Conservation (phyloP, 768 basidiomycete genomes). For the Tylopilus sp. region DNA sequence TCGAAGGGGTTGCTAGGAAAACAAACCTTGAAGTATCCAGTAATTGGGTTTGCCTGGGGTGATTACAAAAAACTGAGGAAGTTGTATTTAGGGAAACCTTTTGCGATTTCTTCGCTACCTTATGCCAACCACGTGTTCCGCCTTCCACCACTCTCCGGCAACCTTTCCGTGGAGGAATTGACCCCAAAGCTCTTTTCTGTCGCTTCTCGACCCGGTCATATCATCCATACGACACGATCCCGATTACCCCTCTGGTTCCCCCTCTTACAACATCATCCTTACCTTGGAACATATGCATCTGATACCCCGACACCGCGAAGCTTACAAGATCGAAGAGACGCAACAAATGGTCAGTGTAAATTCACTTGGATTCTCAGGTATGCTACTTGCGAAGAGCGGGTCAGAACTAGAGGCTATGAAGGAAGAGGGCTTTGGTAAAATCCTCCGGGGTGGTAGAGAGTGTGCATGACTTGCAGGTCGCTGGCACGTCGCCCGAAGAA, state of each 20-base stretch:
- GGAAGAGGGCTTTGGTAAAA: slow-evolving; percentile 56
- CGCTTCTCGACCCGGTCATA: slow-evolving; percentile 73
- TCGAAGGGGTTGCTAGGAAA: slow-evolving; percentile 65
- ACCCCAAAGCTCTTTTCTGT: slow-evolving; percentile 52
- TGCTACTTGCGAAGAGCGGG: slow-evolving; percentile 83
- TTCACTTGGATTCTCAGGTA: slow-evolving; percentile 85
- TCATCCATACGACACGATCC: slow-evolving; percentile 68
- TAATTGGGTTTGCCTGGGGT: slow-evolving; percentile 3
- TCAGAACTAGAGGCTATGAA: slow-evolving; percentile 69
- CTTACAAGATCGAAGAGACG: slow-evolving; percentile 48
- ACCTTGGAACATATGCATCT: slow-evolving; percentile 83
- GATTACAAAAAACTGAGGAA: slow-evolving; percentile 1
- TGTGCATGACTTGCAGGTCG: slow-evolving; percentile 64
- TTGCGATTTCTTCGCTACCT: slow-evolving; percentile 61
- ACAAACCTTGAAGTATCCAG: slow-evolving; percentile 48
- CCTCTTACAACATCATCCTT: slow-evolving; percentile 81
- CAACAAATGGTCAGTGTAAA: slow-evolving; percentile 72
- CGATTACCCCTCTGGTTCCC: slow-evolving; percentile 56
- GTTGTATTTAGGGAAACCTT: slow-evolving; percentile 57
- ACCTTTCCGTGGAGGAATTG: slow-evolving; percentile 38
- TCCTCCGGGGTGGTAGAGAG: slow-evolving; percentile 68
- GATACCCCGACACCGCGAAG: slow-evolving; percentile 72
- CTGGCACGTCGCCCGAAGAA: slow-evolving; percentile 41
- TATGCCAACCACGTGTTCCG: slow-evolving; percentile 82
- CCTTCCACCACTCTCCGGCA: slow-evolving; percentile 24